Conservation (phyloP, 139 green algal species). For the Trebouxia sp. region DNA sequence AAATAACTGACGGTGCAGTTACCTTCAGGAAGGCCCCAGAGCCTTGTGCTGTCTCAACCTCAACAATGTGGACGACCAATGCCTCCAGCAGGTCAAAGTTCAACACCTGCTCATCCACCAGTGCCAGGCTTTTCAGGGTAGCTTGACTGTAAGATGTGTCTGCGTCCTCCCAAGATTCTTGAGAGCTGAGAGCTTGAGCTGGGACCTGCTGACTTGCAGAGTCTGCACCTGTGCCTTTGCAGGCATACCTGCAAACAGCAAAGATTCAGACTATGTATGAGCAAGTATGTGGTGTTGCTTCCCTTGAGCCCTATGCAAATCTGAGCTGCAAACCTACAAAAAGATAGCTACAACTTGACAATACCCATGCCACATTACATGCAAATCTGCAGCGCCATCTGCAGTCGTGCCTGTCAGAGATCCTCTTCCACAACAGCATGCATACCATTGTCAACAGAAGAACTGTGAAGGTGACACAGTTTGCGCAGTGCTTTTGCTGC, state of each 20-base stretch:
- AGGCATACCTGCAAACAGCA: neutral
- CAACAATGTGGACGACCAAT: slow-evolving; percentile 69
- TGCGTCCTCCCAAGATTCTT: neutral
- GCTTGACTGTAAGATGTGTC: slow-evolving; percentile 48
- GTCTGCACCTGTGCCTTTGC: neutral
- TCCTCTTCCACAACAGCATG: too few species aligned
- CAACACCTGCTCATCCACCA: slow-evolving; percentile 74
- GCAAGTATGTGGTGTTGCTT: too few species aligned
- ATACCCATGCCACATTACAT: too few species aligned
- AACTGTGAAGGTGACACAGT: too few species aligned
- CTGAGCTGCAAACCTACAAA: neutral
- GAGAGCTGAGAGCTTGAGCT: too few species aligned
- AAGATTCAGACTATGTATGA: neutral
- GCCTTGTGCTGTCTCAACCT: slow-evolving; percentile 34
- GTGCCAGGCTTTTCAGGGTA: slow-evolving; percentile 58
- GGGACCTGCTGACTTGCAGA: too few species aligned
- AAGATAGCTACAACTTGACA: too few species aligned
- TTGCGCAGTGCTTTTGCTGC: too few species aligned
- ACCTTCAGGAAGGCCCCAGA: slow-evolving; percentile 47
- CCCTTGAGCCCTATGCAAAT: too few species aligned
- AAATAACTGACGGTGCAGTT: neutral
- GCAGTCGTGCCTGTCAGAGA: too few species aligned
- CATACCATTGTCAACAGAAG: too few species aligned
- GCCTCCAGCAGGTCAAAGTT: slow-evolving; percentile 90
- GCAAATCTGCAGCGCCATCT: too few species aligned